Percentiles rank a stretch among this genome's conserved stretches.
Evolutionary conservation across 495 filamentous ascomycete genomes (phyloP).

Genomic region (Xylaria intraflava): DNA sequence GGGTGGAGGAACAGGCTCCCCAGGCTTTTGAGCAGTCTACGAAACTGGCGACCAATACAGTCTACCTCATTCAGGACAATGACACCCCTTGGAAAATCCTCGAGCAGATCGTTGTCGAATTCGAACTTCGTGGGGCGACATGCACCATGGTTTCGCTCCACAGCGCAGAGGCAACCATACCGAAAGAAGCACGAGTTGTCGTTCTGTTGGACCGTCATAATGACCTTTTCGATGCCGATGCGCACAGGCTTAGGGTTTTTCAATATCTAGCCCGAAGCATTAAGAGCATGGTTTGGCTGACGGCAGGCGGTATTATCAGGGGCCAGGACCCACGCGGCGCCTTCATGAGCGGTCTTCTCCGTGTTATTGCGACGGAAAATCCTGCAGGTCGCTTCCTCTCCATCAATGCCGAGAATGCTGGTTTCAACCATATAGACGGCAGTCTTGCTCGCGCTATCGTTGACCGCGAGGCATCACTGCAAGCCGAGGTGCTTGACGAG

Average conservation of each 20-base stretch:
- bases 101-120: too few species aligned
- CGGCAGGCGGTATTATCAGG: constrained; percentile 18
- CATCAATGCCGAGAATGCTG: constrained; percentile 19
- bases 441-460: not conserved
- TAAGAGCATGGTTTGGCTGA: constrained; percentile 26
- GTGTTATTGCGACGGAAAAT: constrained; percentile 27
- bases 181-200: too few species aligned
- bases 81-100: too few species aligned
- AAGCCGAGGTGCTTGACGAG: not conserved
- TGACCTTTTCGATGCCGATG: too few species aligned
- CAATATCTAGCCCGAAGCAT: constrained; percentile 16
- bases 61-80: too few species aligned
- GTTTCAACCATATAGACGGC: not conserved
- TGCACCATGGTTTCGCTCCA: too few species aligned
- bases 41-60: not conserved
- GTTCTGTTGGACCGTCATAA: too few species aligned
- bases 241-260: constrained; percentile 12
- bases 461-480: not conserved
- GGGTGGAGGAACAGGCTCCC: not conserved
- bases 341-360: constrained; percentile 23
- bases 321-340: constrained; percentile 19
- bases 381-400: constrained; percentile 14
- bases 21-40: not conserved
- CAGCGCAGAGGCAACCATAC: too few species aligned
- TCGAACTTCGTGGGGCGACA: too few species aligned